Conservation (phyloP, 2,329 filamentous ascomycete species). For the Fusarium domesticum region DNA sequence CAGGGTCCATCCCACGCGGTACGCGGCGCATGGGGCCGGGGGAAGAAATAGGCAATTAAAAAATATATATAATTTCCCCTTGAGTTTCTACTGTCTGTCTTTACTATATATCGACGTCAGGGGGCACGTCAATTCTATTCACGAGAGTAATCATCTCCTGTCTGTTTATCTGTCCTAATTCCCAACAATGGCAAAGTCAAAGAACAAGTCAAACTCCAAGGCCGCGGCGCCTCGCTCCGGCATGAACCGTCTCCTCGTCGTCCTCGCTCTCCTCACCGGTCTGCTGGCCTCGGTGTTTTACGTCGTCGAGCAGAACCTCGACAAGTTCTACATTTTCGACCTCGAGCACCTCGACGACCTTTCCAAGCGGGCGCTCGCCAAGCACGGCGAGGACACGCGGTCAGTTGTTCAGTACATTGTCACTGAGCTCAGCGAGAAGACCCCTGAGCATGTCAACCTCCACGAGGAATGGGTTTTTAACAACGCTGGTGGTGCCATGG, state of each 20-base stretch:
- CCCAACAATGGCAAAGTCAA: conserved; percentile 9
- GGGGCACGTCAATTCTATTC: not conserved
- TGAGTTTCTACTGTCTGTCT: not conserved
- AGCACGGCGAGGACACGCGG: conserved; percentile 73
- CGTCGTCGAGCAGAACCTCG: conserved; percentile 56
- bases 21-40: no score
- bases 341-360: conserved; percentile 66
- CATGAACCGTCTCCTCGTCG: conserved; percentile 41
- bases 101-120: not conserved
- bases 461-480: conserved; percentile 88
- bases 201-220: not conserved
- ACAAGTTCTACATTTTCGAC: conserved; percentile 73
- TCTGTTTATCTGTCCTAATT: not conserved
- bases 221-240: conserved; percentile 21
- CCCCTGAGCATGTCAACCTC: conserved; percentile 58
- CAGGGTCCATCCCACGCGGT: no score
- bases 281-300: conserved; percentile 53
- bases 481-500: conserved; percentile 89
- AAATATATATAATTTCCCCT: no score
- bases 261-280: conserved; percentile 53
- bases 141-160: no score
- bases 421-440: conserved; percentile 56
- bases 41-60: no score
- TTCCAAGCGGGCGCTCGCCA: conserved; percentile 60
- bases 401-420: conserved; percentile 69